Base-by-base conservation (phyloP, 2,329 filamentous ascomycete genomes). In the Penicillium sumatraense region DNA sequence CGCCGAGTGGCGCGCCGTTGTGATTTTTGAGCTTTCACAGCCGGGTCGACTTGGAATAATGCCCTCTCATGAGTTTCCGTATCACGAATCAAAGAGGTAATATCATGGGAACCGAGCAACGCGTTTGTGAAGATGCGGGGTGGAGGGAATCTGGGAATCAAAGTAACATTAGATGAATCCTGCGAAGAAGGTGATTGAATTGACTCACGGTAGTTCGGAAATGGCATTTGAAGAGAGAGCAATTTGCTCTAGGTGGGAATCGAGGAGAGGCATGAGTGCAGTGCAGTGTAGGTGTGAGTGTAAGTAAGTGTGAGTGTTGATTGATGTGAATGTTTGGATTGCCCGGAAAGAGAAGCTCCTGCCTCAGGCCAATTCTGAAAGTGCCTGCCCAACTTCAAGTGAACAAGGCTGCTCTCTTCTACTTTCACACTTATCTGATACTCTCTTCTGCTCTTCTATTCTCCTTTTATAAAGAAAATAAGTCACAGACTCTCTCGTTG, bases 61-160 rank as follows among this genome's bases (percentile, higher is more conserved):
- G 93, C 93, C 68, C 93, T 89, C 74, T 99, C 95, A 77, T 98
- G 93, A 20, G 89, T 79, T 75, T 99, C 95, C 3, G 93, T 97
- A 73, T 99, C 95, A 57, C 95, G 90, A 68, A 99, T 97, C 45
- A 99, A 80, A 11, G 90, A 86, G 3, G 95, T 98, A 65, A 99
- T 98, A 74, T 99, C 95, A 74, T 93, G 88, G 63, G 87, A 87
- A 53, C 89, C 87, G 46, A 98, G 86, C 35, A 99, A 83, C 29
- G 95, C 92, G 73, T 96, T 97, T 64, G 93, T 95, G 78, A 98
- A 99, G 69, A 95, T 92, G 68, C 91, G 96, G n/a, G 93, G 91
- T 2, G 86, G 86, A 36, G 91, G 91, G 66, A 98, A 98, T 29
- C 91, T 96, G 69, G 42, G 47, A 29, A 21, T 56, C 40, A 53